Conservation (phyloP, 306 rosid species). For the Cucumis melo region DNA sequence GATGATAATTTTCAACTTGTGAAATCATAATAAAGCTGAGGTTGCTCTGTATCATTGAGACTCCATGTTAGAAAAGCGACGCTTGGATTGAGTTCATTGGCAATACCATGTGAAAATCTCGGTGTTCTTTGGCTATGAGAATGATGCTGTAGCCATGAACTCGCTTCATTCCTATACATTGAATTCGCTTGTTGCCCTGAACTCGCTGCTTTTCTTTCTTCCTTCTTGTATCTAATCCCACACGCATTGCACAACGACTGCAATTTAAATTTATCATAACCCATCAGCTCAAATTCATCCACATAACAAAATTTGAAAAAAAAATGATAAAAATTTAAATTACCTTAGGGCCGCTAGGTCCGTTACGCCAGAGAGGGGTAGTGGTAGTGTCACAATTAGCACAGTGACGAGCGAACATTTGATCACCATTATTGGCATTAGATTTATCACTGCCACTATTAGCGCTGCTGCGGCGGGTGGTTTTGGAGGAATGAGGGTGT, state of each 20-base stretch:
- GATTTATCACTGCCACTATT: not conserved
- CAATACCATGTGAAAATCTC: slow-evolving; percentile 35
- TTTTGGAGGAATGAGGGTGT: slow-evolving; percentile 15
- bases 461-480: slow-evolving; percentile 7
- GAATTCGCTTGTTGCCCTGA: slow-evolving; percentile 3
- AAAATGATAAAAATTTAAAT: no score
- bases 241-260: slow-evolving; percentile 97
- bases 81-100: slow-evolving; percentile 35
- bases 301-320: no score
- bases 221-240: slow-evolving; percentile 91
- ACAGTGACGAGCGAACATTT: slow-evolving; percentile 87
- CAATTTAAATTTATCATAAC: not conserved
- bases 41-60: slow-evolving; percentile 73
- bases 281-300: not conserved
- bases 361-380: slow-evolving; percentile 96
- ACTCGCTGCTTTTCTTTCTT: slow-evolving; percentile 34
- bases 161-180: not conserved
- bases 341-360: slow-evolving; percentile 98
- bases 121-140: slow-evolving; percentile 48
- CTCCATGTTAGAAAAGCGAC: slow-evolving; percentile 82
- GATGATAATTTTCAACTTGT: slow-evolving; percentile 35
- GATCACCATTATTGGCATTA: slow-evolving; percentile 17
- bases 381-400: slow-evolving; percentile 98
- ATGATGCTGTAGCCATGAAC: slow-evolving; percentile 1
- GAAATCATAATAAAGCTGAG: slow-evolving; percentile 65